phyloP scores from a whole-genome alignment of 148 eudicot genomes.

The Simmondsia chinensis region DNA sequence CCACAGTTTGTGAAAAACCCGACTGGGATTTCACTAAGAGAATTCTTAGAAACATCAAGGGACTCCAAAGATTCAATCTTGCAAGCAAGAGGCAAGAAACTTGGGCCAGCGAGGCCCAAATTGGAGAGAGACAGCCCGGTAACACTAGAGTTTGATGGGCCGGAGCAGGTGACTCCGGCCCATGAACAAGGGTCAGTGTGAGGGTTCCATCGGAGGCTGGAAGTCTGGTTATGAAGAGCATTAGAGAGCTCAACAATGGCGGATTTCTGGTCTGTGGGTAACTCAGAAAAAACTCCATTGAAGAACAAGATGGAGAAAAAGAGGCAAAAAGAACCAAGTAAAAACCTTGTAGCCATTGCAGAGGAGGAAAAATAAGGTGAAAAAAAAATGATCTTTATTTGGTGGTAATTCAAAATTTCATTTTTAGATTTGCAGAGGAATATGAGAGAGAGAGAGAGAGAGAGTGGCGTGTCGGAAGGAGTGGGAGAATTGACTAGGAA shows the following conservation, averaged over 20 bases:
- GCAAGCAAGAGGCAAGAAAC: conserved; percentile 33
- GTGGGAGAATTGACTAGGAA: conserved; percentile 9
- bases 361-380: too few species aligned
- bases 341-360: too few species aligned
- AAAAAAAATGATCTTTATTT: background rate
- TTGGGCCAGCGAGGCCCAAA: conserved; percentile 22
- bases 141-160: conserved; percentile 28
- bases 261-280: conserved; percentile 29
- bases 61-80: conserved; percentile 35
- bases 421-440: background rate
- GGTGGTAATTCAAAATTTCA: background rate
- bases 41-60: conserved; percentile 55
- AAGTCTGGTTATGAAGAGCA: conserved; percentile 20
- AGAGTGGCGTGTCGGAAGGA: conserved; percentile 13
- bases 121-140: conserved; percentile 26
- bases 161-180: conserved; percentile 37
- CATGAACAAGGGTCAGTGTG: conserved; percentile 58
- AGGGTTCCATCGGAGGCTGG: conserved; percentile 25
- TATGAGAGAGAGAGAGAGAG: background rate
- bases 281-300: conserved; percentile 19
- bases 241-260: conserved; percentile 37
- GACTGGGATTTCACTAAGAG: conserved; percentile 34
- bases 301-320: conserved; percentile 15
- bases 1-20: conserved; percentile 42
- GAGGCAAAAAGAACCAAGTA: conserved; percentile 3